Percentiles rank a stretch among this genome's conserved stretches.
phyloP scores from a whole-genome alignment of 495 filamentous ascomycete species.

The Annulohypoxylon maeteangense region DNA sequence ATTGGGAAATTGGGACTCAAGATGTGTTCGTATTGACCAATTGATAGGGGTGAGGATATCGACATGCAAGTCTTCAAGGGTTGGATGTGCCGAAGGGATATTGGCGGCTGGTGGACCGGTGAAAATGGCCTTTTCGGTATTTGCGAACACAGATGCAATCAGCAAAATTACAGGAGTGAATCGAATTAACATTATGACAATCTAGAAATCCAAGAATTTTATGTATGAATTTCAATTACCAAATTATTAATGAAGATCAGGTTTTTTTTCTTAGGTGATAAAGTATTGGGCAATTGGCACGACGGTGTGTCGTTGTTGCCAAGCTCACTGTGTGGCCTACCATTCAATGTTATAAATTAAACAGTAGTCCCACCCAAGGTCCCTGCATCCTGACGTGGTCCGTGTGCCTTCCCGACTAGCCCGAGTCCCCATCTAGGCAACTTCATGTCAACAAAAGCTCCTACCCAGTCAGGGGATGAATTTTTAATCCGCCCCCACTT shows the following conservation, averaged over 20 bases:
- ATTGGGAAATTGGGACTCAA: conserved; percentile 75
- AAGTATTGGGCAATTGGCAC: conserved; percentile 36
- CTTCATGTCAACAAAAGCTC: conserved; percentile 41
- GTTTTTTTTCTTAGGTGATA: background rate
- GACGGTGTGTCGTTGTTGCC: conserved; percentile 1
- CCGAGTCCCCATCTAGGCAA: conserved; percentile 36
- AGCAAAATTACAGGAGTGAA: conserved; percentile 20
- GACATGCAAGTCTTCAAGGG: conserved; percentile 72
- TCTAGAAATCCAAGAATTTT: background rate
- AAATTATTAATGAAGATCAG: conserved; percentile 31
- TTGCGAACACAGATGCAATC: conserved; percentile 59
- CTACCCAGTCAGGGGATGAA: conserved; percentile 41
- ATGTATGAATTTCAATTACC: background rate
- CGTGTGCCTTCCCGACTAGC: conserved; percentile 30
- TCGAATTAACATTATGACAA: conserved; percentile 26
- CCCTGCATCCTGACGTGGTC: conserved; percentile 36
- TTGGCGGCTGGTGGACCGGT: conserved; percentile 68
- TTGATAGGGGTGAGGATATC: conserved; percentile 68
- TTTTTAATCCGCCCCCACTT: conserved; percentile 50
- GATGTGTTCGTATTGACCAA: conserved; percentile 65
- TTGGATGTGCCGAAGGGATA: conserved; percentile 65
- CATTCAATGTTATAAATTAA: background rate
- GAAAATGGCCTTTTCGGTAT: conserved; percentile 94
- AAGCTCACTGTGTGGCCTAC: conserved; percentile 21
- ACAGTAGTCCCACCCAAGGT: background rate